These are phyloP conservation scores for Pyrenophora seminiperda DNA, from an alignment of 2,329 filamentous ascomycete species.

Conservation along the genomic window DNA sequence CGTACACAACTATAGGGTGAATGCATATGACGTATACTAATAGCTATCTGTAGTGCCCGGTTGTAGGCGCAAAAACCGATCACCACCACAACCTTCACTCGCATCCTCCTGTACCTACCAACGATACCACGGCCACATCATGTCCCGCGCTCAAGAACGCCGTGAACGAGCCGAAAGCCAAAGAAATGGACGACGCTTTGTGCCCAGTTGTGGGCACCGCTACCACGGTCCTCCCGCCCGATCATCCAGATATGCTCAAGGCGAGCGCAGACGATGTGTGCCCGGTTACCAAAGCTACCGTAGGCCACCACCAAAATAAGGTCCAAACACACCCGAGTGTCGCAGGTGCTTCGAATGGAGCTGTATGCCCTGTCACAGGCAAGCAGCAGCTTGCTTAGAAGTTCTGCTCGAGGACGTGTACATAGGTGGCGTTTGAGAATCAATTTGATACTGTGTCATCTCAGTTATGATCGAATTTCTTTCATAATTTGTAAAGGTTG, in stretches of 20 bases:
- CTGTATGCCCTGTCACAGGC: constrained; percentile 52
- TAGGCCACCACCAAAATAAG: constrained; percentile 52
- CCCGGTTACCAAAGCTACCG: constrained; percentile 52
- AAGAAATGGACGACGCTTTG: constrained; percentile 50
- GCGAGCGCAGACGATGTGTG: constrained; percentile 49
- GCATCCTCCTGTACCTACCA: constrained; percentile 47
- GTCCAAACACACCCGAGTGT: constrained; percentile 50
- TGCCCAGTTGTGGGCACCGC: constrained; percentile 54
- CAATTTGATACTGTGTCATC: too few relatives aligned
- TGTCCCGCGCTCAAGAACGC: constrained; percentile 52
- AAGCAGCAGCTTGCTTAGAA: constrained; percentile 30
- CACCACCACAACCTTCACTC: constrained; percentile 53
- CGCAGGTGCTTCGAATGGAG: constrained; percentile 42
- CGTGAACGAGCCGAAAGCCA: constrained; percentile 42
- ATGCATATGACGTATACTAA: background rate
- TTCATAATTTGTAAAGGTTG: too few relatives aligned
- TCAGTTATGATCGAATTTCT: too few relatives aligned
- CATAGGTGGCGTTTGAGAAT: background rate
- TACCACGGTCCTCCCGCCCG: constrained; percentile 49
- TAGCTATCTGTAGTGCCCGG: constrained; percentile 44
- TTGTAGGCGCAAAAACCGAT: constrained; percentile 53
- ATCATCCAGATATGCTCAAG: constrained; percentile 49
- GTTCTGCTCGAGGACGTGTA: background rate
- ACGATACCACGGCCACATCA: constrained; percentile 39
- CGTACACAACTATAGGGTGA: background rate